These are phyloP conservation scores for Candida mattraensis DNA, from an alignment of 805 yeast genomes.

Conservation along the genomic window DNA sequence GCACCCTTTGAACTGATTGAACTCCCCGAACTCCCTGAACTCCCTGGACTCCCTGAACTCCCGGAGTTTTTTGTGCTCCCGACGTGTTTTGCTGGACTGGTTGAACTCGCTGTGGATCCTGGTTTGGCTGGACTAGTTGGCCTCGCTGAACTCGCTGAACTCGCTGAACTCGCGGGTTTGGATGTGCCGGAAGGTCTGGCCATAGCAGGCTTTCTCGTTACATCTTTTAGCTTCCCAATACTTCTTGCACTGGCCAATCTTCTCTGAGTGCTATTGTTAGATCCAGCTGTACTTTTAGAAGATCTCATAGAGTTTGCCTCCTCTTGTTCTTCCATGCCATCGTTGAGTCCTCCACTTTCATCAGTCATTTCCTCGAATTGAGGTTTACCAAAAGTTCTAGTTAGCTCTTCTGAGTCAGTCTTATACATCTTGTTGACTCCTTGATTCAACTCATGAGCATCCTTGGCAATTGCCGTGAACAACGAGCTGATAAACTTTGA, in stretches of 20 bases:
- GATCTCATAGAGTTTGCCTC: conserved; percentile 10
- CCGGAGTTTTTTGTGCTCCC: conserved; percentile 1
- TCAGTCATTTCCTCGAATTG: conserved; percentile 21
- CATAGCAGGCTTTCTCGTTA: background rate
- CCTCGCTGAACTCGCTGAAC: too few species aligned
- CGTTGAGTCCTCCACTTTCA: conserved; percentile 27
- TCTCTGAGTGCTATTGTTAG: conserved; percentile 11
- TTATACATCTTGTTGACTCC: conserved; percentile 29
- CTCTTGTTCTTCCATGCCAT: conserved; percentile 24
- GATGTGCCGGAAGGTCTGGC: background rate
- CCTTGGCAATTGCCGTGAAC: conserved; percentile 22
- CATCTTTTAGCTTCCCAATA: too few species aligned
- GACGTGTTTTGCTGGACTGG: background rate
- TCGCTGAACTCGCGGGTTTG: conserved; percentile 2
- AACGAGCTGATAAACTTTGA: conserved; percentile 13
- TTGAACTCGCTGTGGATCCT: too few species aligned
- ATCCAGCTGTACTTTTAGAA: conserved; percentile 5
- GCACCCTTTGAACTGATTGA: conserved; percentile 2
- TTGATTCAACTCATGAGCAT: conserved; percentile 25
- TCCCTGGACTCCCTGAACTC: conserved; percentile 11
- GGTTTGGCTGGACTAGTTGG: too few species aligned
- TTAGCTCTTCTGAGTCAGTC: conserved; percentile 12
- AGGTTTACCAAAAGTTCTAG: conserved; percentile 15
- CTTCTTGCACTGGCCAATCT: conserved; percentile 1
- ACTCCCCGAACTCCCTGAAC: background rate